Percentiles rank a stretch among this genome's conserved stretches.
Evolutionary conservation across 257 asterid species (phyloP).

Genomic region (Lantana camara): DNA sequence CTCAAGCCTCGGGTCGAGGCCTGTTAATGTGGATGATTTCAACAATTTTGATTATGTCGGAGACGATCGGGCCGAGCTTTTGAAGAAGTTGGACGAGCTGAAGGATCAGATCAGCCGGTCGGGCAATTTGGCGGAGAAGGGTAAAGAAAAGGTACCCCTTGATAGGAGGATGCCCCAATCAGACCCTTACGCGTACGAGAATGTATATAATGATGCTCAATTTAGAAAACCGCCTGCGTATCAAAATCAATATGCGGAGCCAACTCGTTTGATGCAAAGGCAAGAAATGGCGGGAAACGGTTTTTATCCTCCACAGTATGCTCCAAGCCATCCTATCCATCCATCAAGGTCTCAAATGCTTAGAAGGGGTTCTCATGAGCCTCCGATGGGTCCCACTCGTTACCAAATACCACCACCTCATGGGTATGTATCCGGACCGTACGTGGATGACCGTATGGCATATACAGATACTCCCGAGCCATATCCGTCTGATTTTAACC

Average conservation of each 20-base stretch:
- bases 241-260: constrained; percentile 42
- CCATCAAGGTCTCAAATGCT: constrained; percentile 48
- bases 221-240: constrained; percentile 37
- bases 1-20: constrained; percentile 32
- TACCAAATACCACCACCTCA: constrained; percentile 42
- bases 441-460: constrained; percentile 39
- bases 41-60: constrained; percentile 38
- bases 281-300: constrained; percentile 50
- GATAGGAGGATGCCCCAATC: constrained; percentile 44
- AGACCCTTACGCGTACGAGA: constrained; percentile 49
- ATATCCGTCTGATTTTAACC: constrained; percentile 40
- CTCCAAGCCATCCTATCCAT: constrained; percentile 34
- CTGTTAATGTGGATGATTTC: constrained; percentile 35
- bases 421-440: constrained; percentile 44
- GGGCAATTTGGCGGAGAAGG: constrained; percentile 49
- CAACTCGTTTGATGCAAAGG: constrained; percentile 40
- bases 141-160: constrained; percentile 50
- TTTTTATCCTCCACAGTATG: constrained; percentile 52
- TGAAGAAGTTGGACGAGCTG: constrained; percentile 72
- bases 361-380: constrained; percentile 46
- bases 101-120: constrained; percentile 57
- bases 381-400: too few species aligned
- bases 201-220: constrained; percentile 40
- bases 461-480: constrained; percentile 47
- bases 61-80: constrained; percentile 62